phyloP scores from a whole-genome alignment of 352 stramenopile species.

The Phytopythium kandeliae region DNA sequence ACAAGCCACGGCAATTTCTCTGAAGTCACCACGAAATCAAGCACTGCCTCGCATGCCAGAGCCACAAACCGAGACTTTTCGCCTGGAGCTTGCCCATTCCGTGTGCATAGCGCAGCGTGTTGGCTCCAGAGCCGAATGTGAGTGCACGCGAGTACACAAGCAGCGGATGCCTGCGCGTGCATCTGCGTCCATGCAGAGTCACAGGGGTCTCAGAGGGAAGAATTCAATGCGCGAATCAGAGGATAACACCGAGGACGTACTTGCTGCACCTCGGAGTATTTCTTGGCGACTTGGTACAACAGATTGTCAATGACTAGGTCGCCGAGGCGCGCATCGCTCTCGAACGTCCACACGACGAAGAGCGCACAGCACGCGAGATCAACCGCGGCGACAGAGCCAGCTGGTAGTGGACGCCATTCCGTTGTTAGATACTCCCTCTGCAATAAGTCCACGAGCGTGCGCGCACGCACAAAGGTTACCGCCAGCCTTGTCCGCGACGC shows the following conservation, averaged over 20 bases:
- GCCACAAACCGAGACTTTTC: not conserved
- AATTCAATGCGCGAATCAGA: no score
- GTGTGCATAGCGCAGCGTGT: conserved; percentile 18
- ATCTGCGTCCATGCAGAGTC: not conserved
- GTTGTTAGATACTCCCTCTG: no score
- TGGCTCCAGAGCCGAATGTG: conserved; percentile 49
- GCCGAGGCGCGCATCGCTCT: conserved; percentile 35
- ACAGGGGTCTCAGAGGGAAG: not conserved
- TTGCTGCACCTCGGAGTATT: conserved; percentile 43
- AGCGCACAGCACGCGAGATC: conserved; percentile 51
- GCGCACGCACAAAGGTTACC: conserved; percentile 8
- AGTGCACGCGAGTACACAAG: conserved; percentile 35
- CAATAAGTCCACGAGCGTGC: not conserved
- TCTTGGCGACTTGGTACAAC: conserved; percentile 79
- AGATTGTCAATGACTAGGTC: conserved; percentile 73
- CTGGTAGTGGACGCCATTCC: conserved; percentile 6
- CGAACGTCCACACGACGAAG: conserved; percentile 37
- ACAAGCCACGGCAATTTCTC: conserved; percentile 6
- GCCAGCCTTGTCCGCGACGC: conserved; percentile 7
- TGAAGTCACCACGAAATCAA: not conserved
- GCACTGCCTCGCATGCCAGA: not conserved
- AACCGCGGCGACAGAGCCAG: conserved; percentile 29
- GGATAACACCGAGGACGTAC: not conserved
- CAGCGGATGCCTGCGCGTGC: conserved; percentile 12
- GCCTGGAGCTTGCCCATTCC: not conserved